Conservation (phyloP, 352 stramenopile species). For the Pythium dissimile region DNA sequence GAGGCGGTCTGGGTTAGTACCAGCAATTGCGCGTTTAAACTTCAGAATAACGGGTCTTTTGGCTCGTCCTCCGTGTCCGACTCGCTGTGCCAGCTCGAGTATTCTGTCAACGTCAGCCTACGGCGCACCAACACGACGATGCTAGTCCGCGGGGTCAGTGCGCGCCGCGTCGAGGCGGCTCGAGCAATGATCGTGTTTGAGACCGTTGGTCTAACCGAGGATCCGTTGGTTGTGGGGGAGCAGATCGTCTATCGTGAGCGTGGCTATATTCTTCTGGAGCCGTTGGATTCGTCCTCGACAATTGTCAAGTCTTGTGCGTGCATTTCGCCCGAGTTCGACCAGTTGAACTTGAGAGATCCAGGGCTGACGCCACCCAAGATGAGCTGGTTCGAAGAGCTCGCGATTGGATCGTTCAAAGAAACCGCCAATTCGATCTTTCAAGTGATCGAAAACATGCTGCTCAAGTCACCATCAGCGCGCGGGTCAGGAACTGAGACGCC, state of each 20-base stretch:
- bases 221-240: background rate
- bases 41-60: background rate
- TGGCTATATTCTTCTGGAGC: too few species aligned
- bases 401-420: too few species aligned
- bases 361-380: too few species aligned
- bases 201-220: background rate
- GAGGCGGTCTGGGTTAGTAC: background rate
- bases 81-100: background rate
- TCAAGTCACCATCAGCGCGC: too few species aligned
- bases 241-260: background rate
- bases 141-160: background rate
- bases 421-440: too few species aligned
- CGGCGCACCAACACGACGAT: background rate
- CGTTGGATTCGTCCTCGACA: too few species aligned
- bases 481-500: too few species aligned
- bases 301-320: too few species aligned
- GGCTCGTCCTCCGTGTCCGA: background rate
- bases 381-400: too few species aligned
- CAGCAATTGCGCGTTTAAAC: background rate
- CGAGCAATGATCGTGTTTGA: background rate
- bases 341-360: too few species aligned
- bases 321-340: too few species aligned
- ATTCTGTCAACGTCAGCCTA: background rate
- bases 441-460: too few species aligned
- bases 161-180: background rate